Base-by-base conservation (phyloP, 306 rosid species). In the Trifolium pratense region DNA sequence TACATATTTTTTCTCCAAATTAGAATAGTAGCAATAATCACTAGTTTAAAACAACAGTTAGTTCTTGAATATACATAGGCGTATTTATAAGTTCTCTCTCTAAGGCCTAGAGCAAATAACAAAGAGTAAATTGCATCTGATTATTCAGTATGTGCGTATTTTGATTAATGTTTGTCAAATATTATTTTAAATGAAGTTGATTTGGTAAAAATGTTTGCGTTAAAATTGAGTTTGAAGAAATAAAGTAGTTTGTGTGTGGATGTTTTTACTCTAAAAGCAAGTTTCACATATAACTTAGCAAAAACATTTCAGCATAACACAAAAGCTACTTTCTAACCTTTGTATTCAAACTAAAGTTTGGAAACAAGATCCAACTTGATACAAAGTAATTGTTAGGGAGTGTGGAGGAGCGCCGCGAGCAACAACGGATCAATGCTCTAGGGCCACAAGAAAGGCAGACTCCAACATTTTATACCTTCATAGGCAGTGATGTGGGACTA, bases 1-100 rank as follows among this genome's bases (percentile, higher is more conserved):
- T 43, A 78, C 39, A 79, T 40, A 40, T 51, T 66, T 67, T 53
- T 12, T 51, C 55, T 73, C 49, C 55, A 60, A 74, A 74, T 64
- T 68, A 51, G 10, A 42, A 9, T 14, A 14, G 67, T 68, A 64
- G 31, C 66, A 29, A 37, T 39, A 59, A 66, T 13, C 52, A 74
- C 29, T 25, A 15, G n/a, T 37, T 70, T 26, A 11, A 75, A 75
- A 74, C 40, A 59, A 40, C 0, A 66, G 40, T 72, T 37, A 31
- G 37, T 21, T 73, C 58, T 58, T 46, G 66, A 45, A 14, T 67
- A 37, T 14, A 25, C 14, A 66, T 59, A 72, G 6, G 71, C 42
- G 13, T 39, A 26, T 7, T 32, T 26, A 31, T 5, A 37, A 16
- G 15, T n/a, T n/a, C 25, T 17, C 48, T 58, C 20, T 26, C 68